Conservation (phyloP, 148 eudicot genomes). For the Tetragonia tetragonoides region DNA sequence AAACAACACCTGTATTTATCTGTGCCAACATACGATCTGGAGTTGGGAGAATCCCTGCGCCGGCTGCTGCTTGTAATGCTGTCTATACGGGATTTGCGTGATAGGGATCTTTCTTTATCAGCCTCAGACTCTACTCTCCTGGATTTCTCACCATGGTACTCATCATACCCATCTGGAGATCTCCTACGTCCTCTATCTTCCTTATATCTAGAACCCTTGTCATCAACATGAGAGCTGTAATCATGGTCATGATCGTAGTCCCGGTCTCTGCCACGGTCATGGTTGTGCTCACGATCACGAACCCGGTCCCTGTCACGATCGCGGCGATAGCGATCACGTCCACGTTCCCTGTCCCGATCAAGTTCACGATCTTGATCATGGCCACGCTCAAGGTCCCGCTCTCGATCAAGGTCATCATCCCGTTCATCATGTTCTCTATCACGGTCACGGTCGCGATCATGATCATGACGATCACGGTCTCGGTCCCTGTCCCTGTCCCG, state of each 20-base stretch:
- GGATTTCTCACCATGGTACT: constrained; percentile 50
- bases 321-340: constrained; percentile 39
- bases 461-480: constrained; percentile 20
- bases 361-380: constrained; percentile 29
- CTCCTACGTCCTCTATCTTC: constrained; percentile 71
- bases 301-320: constrained; percentile 30
- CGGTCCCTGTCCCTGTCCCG: constrained; percentile 34
- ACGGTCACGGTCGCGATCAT: constrained; percentile 25
- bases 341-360: constrained; percentile 30
- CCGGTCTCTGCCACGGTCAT: constrained; percentile 23
- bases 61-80: constrained; percentile 44
- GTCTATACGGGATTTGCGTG: constrained; percentile 50
- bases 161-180: constrained; percentile 55
- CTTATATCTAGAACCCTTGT: constrained; percentile 54
- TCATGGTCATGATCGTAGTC: constrained; percentile 33
- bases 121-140: constrained; percentile 42
- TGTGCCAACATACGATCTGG: constrained; percentile 44
- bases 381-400: constrained; percentile 35
- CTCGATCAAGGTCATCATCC: constrained; percentile 39
- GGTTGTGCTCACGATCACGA: constrained; percentile 29
- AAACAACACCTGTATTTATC: constrained; percentile 61
- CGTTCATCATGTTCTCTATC: constrained; percentile 26
- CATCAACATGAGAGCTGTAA: constrained; percentile 45
- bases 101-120: constrained; percentile 63
- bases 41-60: constrained; percentile 62